Conservation (phyloP, 257 asterid species). For the Nicotiana sylvestris region DNA sequence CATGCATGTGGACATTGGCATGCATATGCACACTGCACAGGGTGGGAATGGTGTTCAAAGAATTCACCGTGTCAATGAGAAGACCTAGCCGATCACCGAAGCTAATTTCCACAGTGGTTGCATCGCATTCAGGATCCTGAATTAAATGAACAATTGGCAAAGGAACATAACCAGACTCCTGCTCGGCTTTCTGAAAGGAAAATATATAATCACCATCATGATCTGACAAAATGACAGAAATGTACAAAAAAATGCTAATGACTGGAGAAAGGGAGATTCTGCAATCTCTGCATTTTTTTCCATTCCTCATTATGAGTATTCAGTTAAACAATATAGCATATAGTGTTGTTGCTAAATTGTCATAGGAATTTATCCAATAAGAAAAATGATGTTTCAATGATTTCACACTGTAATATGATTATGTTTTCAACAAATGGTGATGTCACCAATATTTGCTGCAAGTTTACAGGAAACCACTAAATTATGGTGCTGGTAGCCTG, state of each 20-base stretch:
- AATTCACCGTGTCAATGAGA: conserved; percentile 81
- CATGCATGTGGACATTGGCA: background rate
- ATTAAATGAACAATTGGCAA: conserved; percentile 85
- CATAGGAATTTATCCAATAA: background rate
- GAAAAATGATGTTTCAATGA: background rate
- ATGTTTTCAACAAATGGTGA: background rate
- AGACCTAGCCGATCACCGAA: conserved; percentile 99
- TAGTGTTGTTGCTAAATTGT: background rate
- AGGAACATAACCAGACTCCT: conserved; percentile 57
- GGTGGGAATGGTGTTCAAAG: background rate
- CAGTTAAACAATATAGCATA: background rate
- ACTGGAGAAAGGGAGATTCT: background rate
- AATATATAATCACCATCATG: conserved; percentile 7
- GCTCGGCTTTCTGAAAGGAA: conserved; percentile 39
- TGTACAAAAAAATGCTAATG: background rate
- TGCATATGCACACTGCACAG: background rate
- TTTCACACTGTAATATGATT: background rate
- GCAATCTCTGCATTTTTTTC: background rate
- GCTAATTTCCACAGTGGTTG: conserved; percentile 85
- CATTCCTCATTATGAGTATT: background rate
- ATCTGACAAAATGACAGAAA: background rate
- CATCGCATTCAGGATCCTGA: conserved; percentile 82
- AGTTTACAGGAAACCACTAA: background rate
- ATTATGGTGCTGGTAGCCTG: background rate
- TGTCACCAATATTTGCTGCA: conserved; percentile 1